Base-by-base conservation (phyloP, 345 rosid genomes). In the Acer yangbiense region DNA sequence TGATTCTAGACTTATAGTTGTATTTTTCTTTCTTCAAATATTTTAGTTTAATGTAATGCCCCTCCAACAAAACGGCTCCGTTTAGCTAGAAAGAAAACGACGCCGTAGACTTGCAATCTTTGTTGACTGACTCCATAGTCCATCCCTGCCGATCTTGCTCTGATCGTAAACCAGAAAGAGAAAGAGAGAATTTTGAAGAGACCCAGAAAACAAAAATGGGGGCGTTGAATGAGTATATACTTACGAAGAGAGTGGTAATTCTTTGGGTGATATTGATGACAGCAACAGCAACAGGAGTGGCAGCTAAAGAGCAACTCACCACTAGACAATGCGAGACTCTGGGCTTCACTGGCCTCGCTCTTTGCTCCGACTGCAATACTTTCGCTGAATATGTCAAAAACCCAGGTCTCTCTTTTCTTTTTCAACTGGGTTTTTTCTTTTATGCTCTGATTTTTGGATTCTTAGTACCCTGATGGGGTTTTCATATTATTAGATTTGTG, bases 311-410 rank as follows among this genome's bases (percentile, higher is more conserved):
- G 77, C 89, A 87, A 78, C 83, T 96, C 54, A 94, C 91, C 81
- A 48, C 86, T 32, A 90, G 88, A 69, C 90, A 91, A 79, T 96
- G 95, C 43, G 97, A 94, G 85, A 82, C 87, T 89, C 94, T 96
- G 63, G 98, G 97, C n/a, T 94, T 96, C 67, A 88, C 97, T 0
- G 99, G 98, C 39, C 92, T 92, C 69, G 99, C 99, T 72, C 94
- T 96, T 69, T 96, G 99, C 83, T 96, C 98, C 75, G 98, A 96
- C 84, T 95, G 99, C 81, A 87, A 84, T 78, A 83, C 98, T 32
- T 86, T 93, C 43, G 83, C 94, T 32, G 98, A 96, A 84, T 96
- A 92, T 80, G 95, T 96, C 79, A 96, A 94, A 86, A 88, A 94
- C 72, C 87, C 89, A 90, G 99, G 99, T 92, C 23, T 21, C 52